Conservation (phyloP, 805 yeast species). For the Torulaspora gathmanii region DNA sequence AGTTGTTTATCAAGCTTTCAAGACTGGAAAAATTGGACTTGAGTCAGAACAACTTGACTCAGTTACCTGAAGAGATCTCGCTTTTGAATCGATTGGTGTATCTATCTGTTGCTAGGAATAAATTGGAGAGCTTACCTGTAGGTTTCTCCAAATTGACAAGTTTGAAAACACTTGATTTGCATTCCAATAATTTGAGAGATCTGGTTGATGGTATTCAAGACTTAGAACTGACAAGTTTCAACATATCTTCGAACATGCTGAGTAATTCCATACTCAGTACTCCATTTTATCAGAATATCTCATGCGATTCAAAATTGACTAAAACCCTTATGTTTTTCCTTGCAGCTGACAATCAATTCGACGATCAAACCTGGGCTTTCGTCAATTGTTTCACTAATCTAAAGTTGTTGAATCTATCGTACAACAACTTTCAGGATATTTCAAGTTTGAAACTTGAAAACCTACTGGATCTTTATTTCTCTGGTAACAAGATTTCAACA, state of each 20-base stretch:
- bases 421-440: constrained; percentile 78
- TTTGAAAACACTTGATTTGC: constrained; percentile 68
- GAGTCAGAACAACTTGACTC: constrained; percentile 76
- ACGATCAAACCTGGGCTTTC: constrained; percentile 69
- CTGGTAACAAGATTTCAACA: constrained; percentile 76
- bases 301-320: constrained; percentile 35
- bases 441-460: constrained; percentile 63
- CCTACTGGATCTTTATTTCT: constrained; percentile 62
- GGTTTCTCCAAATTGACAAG: constrained; percentile 56
- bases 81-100: constrained; percentile 53
- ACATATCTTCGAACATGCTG: constrained; percentile 69
- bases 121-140: constrained; percentile 64
- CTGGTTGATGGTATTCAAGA: constrained; percentile 67
- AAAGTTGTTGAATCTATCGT: constrained; percentile 66
- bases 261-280: constrained; percentile 31
- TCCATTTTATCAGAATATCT: constrained; percentile 47
- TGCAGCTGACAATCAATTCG: constrained; percentile 78
- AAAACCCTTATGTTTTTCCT: constrained; percentile 53
- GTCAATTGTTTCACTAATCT: constrained; percentile 57
- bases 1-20: constrained; percentile 56
- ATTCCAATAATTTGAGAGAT: constrained; percentile 71
- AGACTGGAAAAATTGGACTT: constrained; percentile 67
- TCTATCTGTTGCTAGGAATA: constrained; percentile 69
- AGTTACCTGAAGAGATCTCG: constrained; percentile 66
- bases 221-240: constrained; percentile 54